phyloP scores from a whole-genome alignment of 306 rosid species.

The Casuarina glauca region DNA sequence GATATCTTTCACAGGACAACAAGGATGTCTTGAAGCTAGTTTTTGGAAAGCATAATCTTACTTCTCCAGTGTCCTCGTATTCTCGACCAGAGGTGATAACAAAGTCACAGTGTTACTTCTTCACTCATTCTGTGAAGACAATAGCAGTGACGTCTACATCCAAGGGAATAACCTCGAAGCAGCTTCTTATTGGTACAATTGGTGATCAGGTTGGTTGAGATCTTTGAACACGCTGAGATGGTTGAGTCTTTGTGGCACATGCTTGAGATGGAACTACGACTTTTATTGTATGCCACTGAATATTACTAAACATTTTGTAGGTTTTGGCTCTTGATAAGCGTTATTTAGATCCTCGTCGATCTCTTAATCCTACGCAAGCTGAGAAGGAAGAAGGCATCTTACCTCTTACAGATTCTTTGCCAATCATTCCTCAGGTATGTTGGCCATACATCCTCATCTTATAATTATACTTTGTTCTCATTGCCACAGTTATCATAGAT shows the following conservation, averaged over 20 bases:
- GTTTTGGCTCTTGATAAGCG: slow-evolving; percentile 97
- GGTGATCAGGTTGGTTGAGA: slow-evolving; percentile 77
- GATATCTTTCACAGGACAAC: slow-evolving; percentile 62
- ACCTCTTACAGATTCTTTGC: slow-evolving; percentile 94
- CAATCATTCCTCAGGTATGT: slow-evolving; percentile 82
- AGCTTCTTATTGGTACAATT: slow-evolving; percentile 88
- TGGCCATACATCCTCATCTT: background rate
- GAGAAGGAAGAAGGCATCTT: slow-evolving; percentile 97
- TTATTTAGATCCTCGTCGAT: slow-evolving; percentile 83
- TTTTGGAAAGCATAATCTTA: slow-evolving; percentile 96
- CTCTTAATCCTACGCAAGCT: slow-evolving; percentile 76
- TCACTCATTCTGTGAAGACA: slow-evolving; percentile 87
- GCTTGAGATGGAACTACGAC: slow-evolving; percentile 9
- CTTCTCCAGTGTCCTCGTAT: slow-evolving; percentile 81
- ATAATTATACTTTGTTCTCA: background rate
- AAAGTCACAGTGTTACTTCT: slow-evolving; percentile 84
- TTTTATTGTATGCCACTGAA: slow-evolving; percentile 8
- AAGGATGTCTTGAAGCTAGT: slow-evolving; percentile 91
- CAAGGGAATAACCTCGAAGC: slow-evolving; percentile 97
- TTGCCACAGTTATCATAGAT: background rate
- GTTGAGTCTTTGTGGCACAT: no score
- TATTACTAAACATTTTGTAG: slow-evolving; percentile 36
- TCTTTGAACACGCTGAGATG: slow-evolving; percentile 20
- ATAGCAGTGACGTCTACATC: slow-evolving; percentile 87
- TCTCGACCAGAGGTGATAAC: slow-evolving; percentile 80